phyloP scores from a whole-genome alignment of 2,329 filamentous ascomycete genomes.

The Xylaria digitata region DNA sequence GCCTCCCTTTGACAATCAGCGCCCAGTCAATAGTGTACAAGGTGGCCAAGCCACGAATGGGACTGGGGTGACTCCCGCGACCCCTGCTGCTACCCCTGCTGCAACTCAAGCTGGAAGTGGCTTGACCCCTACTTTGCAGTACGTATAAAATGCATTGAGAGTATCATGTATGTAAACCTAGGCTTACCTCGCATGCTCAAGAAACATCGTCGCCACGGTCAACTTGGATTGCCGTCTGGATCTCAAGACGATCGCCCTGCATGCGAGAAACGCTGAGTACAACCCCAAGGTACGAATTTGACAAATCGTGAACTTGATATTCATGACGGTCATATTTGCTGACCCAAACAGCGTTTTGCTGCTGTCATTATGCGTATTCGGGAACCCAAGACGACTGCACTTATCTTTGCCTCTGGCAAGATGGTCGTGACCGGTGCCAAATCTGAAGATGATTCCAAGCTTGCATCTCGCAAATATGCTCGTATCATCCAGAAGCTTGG shows the following conservation, averaged over 20 bases:
- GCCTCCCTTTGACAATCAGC: conserved; percentile 72
- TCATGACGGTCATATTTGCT: conserved; percentile 37
- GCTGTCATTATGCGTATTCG: conserved; percentile 99
- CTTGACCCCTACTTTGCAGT: conserved; percentile 94
- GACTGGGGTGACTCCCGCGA: conserved; percentile 86
- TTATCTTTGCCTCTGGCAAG: conserved; percentile 98
- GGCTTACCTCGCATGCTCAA: conserved; percentile 69
- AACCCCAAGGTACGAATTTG: conserved; percentile 84
- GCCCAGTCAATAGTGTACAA: conserved; percentile 63
- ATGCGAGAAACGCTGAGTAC: conserved; percentile 98
- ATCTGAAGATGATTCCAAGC: conserved; percentile 96
- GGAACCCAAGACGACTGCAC: conserved; percentile 96
- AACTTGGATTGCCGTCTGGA: conserved; percentile 97
- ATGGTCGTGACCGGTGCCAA: conserved; percentile 99
- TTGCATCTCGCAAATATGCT: conserved; percentile 96
- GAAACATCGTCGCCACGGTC: conserved; percentile 99
- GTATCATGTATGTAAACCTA: conserved; percentile 54
- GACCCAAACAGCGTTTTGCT: conserved; percentile 82
- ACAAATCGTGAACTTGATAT: conserved; percentile 24
- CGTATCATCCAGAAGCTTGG: conserved; percentile 99
- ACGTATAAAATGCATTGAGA: conserved; percentile 71
- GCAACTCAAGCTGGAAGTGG: conserved; percentile 86
- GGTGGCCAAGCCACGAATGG: conserved; percentile 70
- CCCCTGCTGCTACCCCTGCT: conserved; percentile 90
- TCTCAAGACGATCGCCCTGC: conserved; percentile 97